phyloP scores from a whole-genome alignment of 148 eudicot species.

The Cornus kousa region DNA sequence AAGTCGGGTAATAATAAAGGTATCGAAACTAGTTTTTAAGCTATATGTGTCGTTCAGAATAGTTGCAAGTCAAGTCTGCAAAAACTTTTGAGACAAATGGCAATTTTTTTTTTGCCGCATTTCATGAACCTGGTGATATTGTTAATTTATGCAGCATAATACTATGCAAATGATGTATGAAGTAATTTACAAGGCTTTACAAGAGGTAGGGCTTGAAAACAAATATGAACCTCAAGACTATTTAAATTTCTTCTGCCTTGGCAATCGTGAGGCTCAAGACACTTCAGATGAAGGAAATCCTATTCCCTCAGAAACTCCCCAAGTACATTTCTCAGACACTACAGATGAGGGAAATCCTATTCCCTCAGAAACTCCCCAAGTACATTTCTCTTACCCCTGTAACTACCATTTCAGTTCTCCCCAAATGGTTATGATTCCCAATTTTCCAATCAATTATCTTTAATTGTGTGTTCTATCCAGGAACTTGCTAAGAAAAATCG shows the following conservation, averaged over 20 bases:
- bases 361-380: too few species aligned
- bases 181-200: slow-evolving; percentile 74
- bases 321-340: slow-evolving; percentile 31
- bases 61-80: too few species aligned
- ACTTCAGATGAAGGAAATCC: slow-evolving; percentile 17
- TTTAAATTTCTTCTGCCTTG: slow-evolving; percentile 70
- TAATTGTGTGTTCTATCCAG: slow-evolving; percentile 24
- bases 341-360: too few species aligned
- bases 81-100: too few species aligned
- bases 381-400: neutral
- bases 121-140: neutral
- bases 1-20: too few species aligned
- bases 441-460: neutral
- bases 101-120: too few species aligned
- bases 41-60: too few species aligned
- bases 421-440: neutral
- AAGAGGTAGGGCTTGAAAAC: slow-evolving; percentile 58
- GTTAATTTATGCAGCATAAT: slow-evolving; percentile 49
- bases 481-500: slow-evolving; percentile 47
- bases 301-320: slow-evolving; percentile 43
- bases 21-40: too few species aligned
- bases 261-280: slow-evolving; percentile 18
- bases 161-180: slow-evolving; percentile 99
- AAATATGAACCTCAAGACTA: slow-evolving; percentile 73
- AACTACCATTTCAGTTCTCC: neutral